A percentile compares a stretch with the other conserved stretches of the same genome.
These are phyloP conservation scores for Macrophomina pseudophaseolina DNA, from an alignment of 2,329 filamentous ascomycete species.

Conservation along the genomic window DNA sequence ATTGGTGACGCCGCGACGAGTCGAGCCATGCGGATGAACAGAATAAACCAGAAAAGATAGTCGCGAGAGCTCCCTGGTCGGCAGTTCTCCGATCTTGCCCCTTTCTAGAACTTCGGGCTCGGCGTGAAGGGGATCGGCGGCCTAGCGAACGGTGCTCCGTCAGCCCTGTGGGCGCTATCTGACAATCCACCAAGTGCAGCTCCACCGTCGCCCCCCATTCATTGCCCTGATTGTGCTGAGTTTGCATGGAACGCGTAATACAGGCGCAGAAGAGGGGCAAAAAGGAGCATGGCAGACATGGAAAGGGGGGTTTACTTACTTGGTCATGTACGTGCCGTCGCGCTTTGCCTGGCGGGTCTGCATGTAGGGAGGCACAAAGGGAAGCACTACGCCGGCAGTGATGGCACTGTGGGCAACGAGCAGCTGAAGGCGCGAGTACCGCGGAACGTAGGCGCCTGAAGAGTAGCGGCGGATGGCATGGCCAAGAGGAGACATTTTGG, in stretches of 20 bases:
- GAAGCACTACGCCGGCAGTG: constrained; percentile 44
- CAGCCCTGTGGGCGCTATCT: constrained; percentile 7
- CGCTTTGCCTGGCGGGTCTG: constrained; percentile 43
- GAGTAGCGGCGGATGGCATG: constrained; percentile 43
- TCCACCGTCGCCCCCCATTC: constrained; percentile 31
- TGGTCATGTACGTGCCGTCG: constrained; percentile 45
- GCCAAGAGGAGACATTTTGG: neutral
- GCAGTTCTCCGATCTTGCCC: neutral
- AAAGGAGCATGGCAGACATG: neutral
- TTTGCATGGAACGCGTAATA: neutral
- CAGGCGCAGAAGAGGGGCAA: neutral
- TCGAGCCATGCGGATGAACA: neutral
- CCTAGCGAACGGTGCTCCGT: constrained; percentile 18
- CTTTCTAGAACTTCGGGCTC: constrained; percentile 27
- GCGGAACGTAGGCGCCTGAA: constrained; percentile 38
- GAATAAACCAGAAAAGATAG: neutral
- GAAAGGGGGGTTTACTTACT: constrained; percentile 34
- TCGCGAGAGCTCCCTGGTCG: constrained; percentile 8
- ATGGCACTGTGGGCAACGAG: constrained; percentile 35
- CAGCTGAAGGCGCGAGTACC: constrained; percentile 43
- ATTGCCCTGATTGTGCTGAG: constrained; percentile 34
- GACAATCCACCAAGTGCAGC: neutral
- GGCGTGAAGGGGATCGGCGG: constrained; percentile 28
- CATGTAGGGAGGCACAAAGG: constrained; percentile 46
- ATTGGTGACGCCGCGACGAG: neutral